Percentiles rank a stretch among this genome's conserved stretches.
Conservation (phyloP, 1,284 basidiomycete species). For the Sanghuangporus sanghuang region DNA sequence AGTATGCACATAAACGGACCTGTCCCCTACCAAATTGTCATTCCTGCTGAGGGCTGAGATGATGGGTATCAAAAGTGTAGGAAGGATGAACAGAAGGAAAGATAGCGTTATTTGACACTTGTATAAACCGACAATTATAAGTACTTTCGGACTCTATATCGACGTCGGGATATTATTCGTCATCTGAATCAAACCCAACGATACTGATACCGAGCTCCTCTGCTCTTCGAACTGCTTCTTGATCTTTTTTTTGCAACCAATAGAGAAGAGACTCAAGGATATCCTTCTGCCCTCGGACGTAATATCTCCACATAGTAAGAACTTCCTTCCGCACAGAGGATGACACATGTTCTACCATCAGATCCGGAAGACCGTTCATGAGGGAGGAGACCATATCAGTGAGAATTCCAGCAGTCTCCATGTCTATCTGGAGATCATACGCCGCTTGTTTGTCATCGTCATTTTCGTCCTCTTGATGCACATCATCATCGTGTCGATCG, state of each 20-base stretch:
- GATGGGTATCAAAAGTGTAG: no score
- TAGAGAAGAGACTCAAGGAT: constrained; percentile 6
- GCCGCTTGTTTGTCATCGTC: not conserved
- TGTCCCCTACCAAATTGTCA: constrained; percentile 26
- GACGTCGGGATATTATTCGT: not conserved
- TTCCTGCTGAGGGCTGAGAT: constrained; percentile 5
- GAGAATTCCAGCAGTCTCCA: constrained; percentile 10
- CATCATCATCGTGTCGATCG: constrained; percentile 24
- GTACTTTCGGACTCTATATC: not conserved
- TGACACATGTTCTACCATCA: not conserved
- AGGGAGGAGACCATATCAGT: constrained; percentile 14
- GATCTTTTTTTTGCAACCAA: constrained; percentile 8
- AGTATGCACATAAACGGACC: constrained; percentile 31
- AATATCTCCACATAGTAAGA: constrained; percentile 7
- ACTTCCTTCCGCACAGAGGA: constrained; percentile 5
- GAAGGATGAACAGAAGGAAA: no score
- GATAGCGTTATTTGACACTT: no score
- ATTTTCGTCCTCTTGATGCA: constrained; percentile 20
- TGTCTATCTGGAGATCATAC: not conserved
- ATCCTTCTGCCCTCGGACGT: constrained; percentile 15
- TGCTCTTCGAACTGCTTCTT: constrained; percentile 2
- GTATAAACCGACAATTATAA: not conserved
- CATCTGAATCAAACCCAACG: not conserved
- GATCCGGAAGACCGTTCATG: constrained; percentile 1
- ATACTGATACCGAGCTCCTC: constrained; percentile 13